Conservation (phyloP, 345 rosid species). For the Rhodomyrtus tomentosa region DNA sequence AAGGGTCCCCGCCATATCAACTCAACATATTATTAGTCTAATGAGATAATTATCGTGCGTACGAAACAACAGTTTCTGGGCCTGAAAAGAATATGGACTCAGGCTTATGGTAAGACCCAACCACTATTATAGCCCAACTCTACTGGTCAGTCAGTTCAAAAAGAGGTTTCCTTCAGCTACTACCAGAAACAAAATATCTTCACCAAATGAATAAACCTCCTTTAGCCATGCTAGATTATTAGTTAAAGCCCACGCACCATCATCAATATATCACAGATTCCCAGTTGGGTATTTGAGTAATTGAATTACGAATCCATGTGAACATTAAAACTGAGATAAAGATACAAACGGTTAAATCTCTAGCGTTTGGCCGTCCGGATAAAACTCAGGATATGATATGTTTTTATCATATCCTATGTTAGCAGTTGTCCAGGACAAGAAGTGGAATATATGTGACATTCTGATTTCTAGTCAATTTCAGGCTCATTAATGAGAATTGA, state of each 20-base stretch:
- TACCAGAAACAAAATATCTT: neutral
- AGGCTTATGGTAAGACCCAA: neutral
- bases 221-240: neutral
- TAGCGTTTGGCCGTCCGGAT: too few species aligned
- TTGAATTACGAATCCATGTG: neutral
- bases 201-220: neutral
- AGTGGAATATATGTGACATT: too few species aligned
- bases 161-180: neutral
- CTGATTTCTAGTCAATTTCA: too few species aligned
- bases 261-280: neutral
- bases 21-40: neutral
- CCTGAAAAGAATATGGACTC: neutral
- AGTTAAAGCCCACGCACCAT: neutral
- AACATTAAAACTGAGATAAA: neutral
- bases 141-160: neutral
- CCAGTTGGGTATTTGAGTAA: neutral
- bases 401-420: too few species aligned
- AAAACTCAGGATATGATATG: too few species aligned
- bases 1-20: neutral
- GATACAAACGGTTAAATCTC: rapidly evolving
- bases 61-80: neutral
- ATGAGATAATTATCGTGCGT: neutral
- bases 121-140: neutral
- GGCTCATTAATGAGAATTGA: too few species aligned
- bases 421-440: too few species aligned